Evolutionary conservation across 1,139 yeast genomes (phyloP).

Genomic region (Blastobotrys aristatus): DNA sequence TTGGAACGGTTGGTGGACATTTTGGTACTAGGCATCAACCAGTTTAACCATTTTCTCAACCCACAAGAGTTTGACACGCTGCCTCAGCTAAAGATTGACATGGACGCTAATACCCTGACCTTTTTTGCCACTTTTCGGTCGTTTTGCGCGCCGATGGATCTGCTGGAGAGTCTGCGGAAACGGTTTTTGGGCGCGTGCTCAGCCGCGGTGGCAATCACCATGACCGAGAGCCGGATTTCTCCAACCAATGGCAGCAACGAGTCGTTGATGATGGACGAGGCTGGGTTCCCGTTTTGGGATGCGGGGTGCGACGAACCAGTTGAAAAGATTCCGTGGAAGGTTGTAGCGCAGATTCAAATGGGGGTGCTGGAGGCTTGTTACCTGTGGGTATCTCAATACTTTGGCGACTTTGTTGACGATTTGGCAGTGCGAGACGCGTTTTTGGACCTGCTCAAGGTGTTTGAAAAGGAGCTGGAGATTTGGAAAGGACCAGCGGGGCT

Average conservation of each 20-base stretch:
- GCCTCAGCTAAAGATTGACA: conserved; percentile 48
- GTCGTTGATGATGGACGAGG: conserved; percentile 1
- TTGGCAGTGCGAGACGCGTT: conserved; percentile 55
- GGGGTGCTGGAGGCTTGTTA: conserved; percentile 77
- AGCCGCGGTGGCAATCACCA: conserved; percentile 49
- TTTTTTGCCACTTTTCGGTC: conserved; percentile 63
- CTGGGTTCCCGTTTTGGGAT: conserved; percentile 42
- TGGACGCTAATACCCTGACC: conserved; percentile 54
- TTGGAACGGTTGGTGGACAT: conserved; percentile 57
- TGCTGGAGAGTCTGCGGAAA: conserved; percentile 46
- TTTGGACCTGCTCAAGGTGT: conserved; percentile 60
- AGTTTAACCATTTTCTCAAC: conserved; percentile 47
- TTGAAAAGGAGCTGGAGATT: conserved; percentile 58
- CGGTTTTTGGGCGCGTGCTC: conserved; percentile 57
- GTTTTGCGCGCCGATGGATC: conserved; percentile 50
- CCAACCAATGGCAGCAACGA: not conserved
- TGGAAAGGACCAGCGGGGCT: conserved; percentile 45
- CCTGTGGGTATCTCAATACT: conserved; percentile 67
- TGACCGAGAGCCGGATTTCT: conserved; percentile 8
- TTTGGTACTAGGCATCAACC: conserved; percentile 55
- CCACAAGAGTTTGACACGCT: conserved; percentile 36
- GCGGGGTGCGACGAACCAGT: conserved; percentile 32
- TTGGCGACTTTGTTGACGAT: conserved; percentile 70
- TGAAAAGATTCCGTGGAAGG: conserved; percentile 46
- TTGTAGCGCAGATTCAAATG: conserved; percentile 66